These are phyloP conservation scores for Agaricus sinodeliciosus DNA, from an alignment of 768 basidiomycete genomes.

Conservation along the genomic window DNA sequence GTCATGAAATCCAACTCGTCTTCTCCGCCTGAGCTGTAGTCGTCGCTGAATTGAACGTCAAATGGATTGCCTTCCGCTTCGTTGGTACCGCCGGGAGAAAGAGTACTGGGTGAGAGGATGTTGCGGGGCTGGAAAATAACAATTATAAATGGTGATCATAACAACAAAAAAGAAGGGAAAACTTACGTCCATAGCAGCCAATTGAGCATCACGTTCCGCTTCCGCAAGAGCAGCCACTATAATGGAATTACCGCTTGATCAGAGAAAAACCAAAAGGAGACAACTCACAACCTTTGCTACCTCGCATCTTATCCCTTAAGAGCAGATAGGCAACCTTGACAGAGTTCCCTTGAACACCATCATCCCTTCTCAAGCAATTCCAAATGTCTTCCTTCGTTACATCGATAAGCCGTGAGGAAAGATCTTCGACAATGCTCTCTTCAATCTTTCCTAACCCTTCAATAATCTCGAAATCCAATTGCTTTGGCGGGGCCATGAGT, in stretches of 20 bases:
- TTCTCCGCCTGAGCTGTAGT: slow-evolving; percentile 44
- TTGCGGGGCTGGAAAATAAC: slow-evolving; percentile 52
- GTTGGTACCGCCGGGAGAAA: slow-evolving; percentile 49
- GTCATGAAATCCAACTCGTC: slow-evolving; percentile 30
- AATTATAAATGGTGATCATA: slow-evolving; percentile 6
- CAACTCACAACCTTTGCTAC: slow-evolving; percentile 77
- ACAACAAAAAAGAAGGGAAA: slow-evolving; percentile 8
- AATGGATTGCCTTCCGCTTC: slow-evolving; percentile 76
- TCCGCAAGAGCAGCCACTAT: slow-evolving; percentile 75
- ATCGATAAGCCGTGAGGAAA: slow-evolving; percentile 63
- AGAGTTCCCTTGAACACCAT: slow-evolving; percentile 83
- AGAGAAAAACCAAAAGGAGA: not conserved
- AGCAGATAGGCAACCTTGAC: slow-evolving; percentile 97
- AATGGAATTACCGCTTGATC: not conserved
- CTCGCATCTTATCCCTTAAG: slow-evolving; percentile 78
- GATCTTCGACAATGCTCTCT: slow-evolving; percentile 82
- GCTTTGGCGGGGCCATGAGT: slow-evolving; percentile 60
- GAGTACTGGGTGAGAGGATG: slow-evolving; percentile 54
- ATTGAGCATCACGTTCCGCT: slow-evolving; percentile 76
- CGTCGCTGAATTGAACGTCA: slow-evolving; percentile 62
- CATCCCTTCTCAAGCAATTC: slow-evolving; percentile 77
- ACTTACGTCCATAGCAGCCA: slow-evolving; percentile 77
- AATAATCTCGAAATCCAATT: slow-evolving; percentile 80
- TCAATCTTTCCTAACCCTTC: slow-evolving; percentile 90
- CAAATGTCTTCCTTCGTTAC: slow-evolving; percentile 83